phyloP scores from a whole-genome alignment of 1,139 yeast species.

The Kluyveromyces sp. region DNA sequence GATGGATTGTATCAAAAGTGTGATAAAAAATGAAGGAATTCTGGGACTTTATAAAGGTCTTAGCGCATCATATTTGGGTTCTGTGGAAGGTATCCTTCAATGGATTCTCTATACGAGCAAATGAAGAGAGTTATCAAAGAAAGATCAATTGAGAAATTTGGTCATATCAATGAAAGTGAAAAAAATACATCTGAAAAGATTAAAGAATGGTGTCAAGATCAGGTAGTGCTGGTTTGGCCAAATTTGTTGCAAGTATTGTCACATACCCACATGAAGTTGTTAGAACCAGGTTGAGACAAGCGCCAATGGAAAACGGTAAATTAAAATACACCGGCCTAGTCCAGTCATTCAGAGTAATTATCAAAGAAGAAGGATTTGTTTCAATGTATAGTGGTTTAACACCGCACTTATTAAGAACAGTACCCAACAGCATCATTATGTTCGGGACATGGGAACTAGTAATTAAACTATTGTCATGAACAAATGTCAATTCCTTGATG shows the following conservation, averaged over 20 bases:
- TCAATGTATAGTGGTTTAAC: constrained; percentile 98
- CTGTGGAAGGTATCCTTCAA: constrained; percentile 86
- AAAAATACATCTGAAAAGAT: constrained; percentile 59
- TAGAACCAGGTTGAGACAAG: constrained; percentile 91
- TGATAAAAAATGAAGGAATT: constrained; percentile 70
- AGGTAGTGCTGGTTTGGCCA: constrained; percentile 97
- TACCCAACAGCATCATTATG: constrained; percentile 96
- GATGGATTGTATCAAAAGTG: constrained; percentile 71
- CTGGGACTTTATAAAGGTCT: constrained; percentile 78
- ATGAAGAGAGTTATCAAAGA: constrained; percentile 68
- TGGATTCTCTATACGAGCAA: constrained; percentile 96
- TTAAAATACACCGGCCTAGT: constrained; percentile 85
- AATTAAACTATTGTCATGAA: constrained; percentile 52
- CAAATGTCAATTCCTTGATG: neutral
- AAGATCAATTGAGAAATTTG: constrained; percentile 41
- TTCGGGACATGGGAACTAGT: constrained; percentile 98
- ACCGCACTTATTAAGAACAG: constrained; percentile 92
- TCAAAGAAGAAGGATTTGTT: constrained; percentile 84
- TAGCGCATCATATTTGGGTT: constrained; percentile 91
- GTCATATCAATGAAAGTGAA: constrained; percentile 32
- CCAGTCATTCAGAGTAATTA: constrained; percentile 74
- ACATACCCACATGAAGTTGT: constrained; percentile 98
- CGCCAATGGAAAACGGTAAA: constrained; percentile 72
- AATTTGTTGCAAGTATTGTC: constrained; percentile 81
- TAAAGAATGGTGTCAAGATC: constrained; percentile 93